Evolutionary conservation across 2,329 filamentous ascomycete genomes (phyloP), one percentile per base, ranked within the genome.

Genomic region (Fusarium azukiicola): DNA sequence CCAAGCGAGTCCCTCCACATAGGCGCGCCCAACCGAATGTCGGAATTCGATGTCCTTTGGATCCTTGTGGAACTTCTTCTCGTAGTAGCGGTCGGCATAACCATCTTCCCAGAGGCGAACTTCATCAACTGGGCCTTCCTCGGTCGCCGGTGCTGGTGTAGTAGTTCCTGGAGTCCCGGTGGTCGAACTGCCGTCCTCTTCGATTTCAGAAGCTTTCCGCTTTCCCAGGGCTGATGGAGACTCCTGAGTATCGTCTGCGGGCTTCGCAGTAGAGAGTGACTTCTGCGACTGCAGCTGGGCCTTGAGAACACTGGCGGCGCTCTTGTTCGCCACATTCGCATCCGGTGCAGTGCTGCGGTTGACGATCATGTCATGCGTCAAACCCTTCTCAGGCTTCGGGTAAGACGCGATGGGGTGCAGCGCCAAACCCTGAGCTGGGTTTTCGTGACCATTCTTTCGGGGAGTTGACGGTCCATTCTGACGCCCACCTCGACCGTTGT

Each of bases 1-100:
- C 98, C 98, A 99, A 32, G 96, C 96, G 14, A 99, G 92, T 47
- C 98, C 98, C 89, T 99, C 97, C 17, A 97, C 97, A 86, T 99
- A 99, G n/a, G 96, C 94, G 70, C 94, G 93, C 47, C 96, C 98
- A 72, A 99, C 98, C 84, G 96, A 93, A 86, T 97, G 95, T 70
- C 97, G 96, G 87, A 99, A 99, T 68, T 94, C 96, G 66, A 96
- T 90, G 85, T 99, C 96, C 69, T 95, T 93, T 5, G 96, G 94
- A 74, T 96, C 94, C 63, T 96, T 96, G 67, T 96, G 92, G 84
- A 99, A 99, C 86, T 99, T 99, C 86, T 98, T 96, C 85, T 98
- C 95, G 85, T 99, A 99, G 87, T 99, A 99, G 63, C 98, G 93
- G 87, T 99, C 97, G 67, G 95, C 95, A 85, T 99, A 99, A 12